These are phyloP conservation scores for Eucalyptus pauciflora DNA, from an alignment of 345 rosid genomes.

Conservation along the genomic window DNA sequence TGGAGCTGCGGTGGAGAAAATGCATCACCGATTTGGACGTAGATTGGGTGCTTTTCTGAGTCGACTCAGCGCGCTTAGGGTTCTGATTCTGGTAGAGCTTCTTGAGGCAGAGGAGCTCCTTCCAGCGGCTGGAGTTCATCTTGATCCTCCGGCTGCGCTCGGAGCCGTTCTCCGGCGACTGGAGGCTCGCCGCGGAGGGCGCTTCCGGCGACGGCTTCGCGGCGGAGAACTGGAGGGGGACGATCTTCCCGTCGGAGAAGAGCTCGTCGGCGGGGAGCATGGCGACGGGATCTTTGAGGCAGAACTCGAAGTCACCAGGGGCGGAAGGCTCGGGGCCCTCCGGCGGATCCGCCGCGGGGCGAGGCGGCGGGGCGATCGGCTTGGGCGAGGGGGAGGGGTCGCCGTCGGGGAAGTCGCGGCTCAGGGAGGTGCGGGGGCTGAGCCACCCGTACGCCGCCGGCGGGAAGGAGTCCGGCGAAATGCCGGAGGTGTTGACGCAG, in stretches of 20 bases:
- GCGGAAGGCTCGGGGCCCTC: constrained; percentile 5
- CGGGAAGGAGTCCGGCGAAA: constrained; percentile 53
- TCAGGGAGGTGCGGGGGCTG: constrained; percentile 51
- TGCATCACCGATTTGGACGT: constrained; percentile 43
- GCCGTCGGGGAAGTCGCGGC: constrained; percentile 14
- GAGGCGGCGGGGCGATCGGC: background rate
- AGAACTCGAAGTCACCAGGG: constrained; percentile 74
- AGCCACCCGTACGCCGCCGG: constrained; percentile 45
- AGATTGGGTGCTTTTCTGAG: background rate
- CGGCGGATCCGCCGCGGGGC: background rate
- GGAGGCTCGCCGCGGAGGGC: background rate
- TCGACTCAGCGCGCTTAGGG: background rate
- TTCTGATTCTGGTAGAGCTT: constrained; percentile 27
- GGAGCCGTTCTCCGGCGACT: constrained; percentile 10
- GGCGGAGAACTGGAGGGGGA: constrained; percentile 51
- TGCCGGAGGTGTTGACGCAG: constrained; percentile 54
- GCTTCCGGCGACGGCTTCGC: background rate
- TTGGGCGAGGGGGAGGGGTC: constrained; percentile 11
- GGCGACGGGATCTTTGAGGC: constrained; percentile 64
- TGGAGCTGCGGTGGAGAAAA: constrained; percentile 60
- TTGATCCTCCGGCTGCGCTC: constrained; percentile 34
- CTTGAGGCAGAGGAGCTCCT: constrained; percentile 71
- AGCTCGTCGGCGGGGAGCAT: constrained; percentile 95
- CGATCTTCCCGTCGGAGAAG: constrained; percentile 74
- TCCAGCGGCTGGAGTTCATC: constrained; percentile 83